Evolutionary conservation across 805 yeast genomes (phyloP), one percentile per base, ranked within the genome.

Genomic region (Millerago galiae): DNA sequence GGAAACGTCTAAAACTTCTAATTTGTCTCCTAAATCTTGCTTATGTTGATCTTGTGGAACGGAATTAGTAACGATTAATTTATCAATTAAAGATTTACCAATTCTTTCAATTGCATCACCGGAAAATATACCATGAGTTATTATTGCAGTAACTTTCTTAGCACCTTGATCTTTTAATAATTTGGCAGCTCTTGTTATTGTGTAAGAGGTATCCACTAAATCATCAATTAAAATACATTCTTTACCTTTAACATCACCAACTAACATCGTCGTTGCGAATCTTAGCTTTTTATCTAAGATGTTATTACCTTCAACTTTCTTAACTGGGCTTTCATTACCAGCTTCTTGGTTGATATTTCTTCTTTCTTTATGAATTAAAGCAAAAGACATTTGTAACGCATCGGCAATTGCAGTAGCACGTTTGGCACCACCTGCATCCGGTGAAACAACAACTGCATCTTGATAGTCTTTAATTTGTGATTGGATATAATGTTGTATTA

Each of bases 391-490:
- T 15, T 87, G 89, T 44, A 93, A 66, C 1, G 84, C 76, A 65
- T 93, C 99, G 2, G 99, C 99, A 47, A 93, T 75, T 1, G 91
- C 83, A 1, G 96, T 86, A 27, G 99, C 97, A 51, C 99, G 71
- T 63, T 93, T 93, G 38, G 99, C 99, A 48, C 99, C 99, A 58
- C 99, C 99, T 17, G 97, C 93, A 65, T 93, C 99, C 0, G 99
- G 99, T 1, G 96, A 88, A 28, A 93, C 97, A 53, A 93, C 79
- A 8, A 93, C 95, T 34, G 91, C 84, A 33, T 89, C 83, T 51
- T 77, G 77, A 59, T 80, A 87, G 48, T 85, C 65, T n/a, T 95
- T 91, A 43, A 93, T 80, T 48, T 72, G 71, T 45, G 82, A 80
- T 17, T 77, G 71, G 46, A 93, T 89, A 63, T 89, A 93, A 51